Conservation (phyloP, 345 rosid genomes). For the Isatis tinctoria region DNA sequence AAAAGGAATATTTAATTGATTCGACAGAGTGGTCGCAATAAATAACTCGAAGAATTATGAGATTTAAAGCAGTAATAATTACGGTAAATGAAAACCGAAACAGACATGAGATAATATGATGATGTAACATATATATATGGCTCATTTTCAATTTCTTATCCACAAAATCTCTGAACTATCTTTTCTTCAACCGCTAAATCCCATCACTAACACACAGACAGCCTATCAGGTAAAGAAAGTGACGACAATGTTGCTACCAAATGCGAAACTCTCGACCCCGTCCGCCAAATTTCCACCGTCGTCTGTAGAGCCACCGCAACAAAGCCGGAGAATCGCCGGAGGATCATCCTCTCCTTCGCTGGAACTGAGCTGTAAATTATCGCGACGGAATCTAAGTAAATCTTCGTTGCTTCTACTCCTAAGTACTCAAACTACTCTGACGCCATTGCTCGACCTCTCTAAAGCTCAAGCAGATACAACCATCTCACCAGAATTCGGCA, state of each 20-base stretch:
- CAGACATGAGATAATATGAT: neutral
- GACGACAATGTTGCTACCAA: conserved; percentile 40
- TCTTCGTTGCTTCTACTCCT: conserved; percentile 66
- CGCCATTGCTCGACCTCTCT: conserved; percentile 35
- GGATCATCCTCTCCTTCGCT: conserved; percentile 26
- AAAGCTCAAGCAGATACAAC: conserved; percentile 46
- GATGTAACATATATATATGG: conserved; percentile 12
- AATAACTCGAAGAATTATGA: too few species aligned
- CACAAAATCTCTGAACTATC: conserved; percentile 5
- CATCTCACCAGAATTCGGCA: neutral
- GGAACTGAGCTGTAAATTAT: conserved; percentile 38
- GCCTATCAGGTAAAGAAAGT: neutral
- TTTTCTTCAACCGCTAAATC: neutral
- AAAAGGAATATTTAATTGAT: too few species aligned
- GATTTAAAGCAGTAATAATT: too few species aligned
- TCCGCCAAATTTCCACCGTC: conserved; percentile 31
- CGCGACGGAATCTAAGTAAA: conserved; percentile 56
- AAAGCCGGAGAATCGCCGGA: conserved; percentile 14
- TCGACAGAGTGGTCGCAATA: too few species aligned
- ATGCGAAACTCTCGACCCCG: conserved; percentile 32
- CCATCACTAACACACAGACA: neutral
- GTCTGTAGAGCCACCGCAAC: conserved; percentile 20
- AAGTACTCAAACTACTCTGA: conserved; percentile 38
- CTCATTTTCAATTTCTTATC: conserved; percentile 30
- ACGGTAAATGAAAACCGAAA: too few species aligned